Evolutionary conservation across 148 eudicot genomes (phyloP), one percentile per base, ranked within the genome.

Genomic region (Simmondsia chinensis): DNA sequence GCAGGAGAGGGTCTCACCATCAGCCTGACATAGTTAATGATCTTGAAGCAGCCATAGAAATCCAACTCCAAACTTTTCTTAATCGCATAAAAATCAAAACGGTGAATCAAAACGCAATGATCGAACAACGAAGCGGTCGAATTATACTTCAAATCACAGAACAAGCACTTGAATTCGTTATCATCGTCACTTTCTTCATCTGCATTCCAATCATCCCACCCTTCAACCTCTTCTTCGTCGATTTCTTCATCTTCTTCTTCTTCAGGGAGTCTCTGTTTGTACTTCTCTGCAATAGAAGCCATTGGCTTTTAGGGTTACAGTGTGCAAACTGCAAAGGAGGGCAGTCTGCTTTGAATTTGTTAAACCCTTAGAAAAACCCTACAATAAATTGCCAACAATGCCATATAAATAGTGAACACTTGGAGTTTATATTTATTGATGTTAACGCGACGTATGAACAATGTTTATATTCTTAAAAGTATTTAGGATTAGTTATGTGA

Each of bases 201-300:
- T 3, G 61, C 83, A 39, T 71, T 55, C 89, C 89, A 88, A 21
- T 88, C 96, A 0, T 76, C 87, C 96, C 96, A 88, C 17, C 27
- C 72, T 42, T 63, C 73, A 0, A 33, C 46, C 5, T 45, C 69
- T 14, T 74, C 73, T n/a, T 62, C 83, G 9, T 36, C 50, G 7
- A 49, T 61, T 8, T 66, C 50, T 1, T 18, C 32, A 21, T 64
- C 48, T 7, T 56, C 51, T 24, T 56, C 31, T 22, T 63, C 68
- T 11, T 63, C 63, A 7, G 21, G n/a, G n/a, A n/a, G n/a, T n/a
- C n/a, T n/a, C n/a, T n/a, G n/a, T n/a, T n/a, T n/a, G n/a, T n/a
- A n/a, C n/a, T n/a, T n/a, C n/a, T n/a, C n/a, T n/a, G n/a, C n/a
- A n/a, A n/a, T n/a, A n/a, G n/a, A n/a, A n/a, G n/a, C n/a, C n/a